A percentile compares a stretch with the other conserved stretches of the same genome.
Evolutionary conservation across 2,329 filamentous ascomycete genomes (phyloP).

Genomic region (Leptographium radiaticola): DNA sequence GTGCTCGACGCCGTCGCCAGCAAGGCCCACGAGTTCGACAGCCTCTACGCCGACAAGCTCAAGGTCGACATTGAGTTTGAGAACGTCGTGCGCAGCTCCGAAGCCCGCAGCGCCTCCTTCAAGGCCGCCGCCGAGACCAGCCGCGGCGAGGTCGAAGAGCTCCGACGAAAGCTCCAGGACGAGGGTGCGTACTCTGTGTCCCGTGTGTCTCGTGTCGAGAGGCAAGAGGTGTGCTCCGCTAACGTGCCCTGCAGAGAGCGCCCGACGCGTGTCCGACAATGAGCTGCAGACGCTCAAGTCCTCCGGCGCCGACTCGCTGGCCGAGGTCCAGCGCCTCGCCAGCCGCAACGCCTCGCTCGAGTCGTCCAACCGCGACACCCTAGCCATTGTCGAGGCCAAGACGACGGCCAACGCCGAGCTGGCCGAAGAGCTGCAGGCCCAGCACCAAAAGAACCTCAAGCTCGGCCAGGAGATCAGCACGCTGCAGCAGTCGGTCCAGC

Average conservation of each 20-base stretch:
- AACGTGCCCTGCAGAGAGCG: constrained; percentile 46
- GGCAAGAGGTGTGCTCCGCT: neutral
- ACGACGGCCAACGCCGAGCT: constrained; percentile 75
- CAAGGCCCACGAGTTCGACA: constrained; percentile 74
- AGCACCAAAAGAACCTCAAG: constrained; percentile 78
- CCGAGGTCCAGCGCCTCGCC: constrained; percentile 63
- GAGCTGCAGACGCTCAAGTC: constrained; percentile 70
- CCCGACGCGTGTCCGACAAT: constrained; percentile 61
- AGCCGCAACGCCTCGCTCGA: constrained; percentile 79
- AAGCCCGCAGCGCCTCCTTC: constrained; percentile 69
- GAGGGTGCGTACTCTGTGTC: constrained; percentile 51
- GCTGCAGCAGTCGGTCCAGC: constrained; percentile 74
- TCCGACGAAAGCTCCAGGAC: constrained; percentile 67
- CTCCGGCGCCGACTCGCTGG: constrained; percentile 58
- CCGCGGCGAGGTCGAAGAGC: constrained; percentile 68
- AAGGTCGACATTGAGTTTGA: constrained; percentile 87
- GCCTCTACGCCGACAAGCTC: constrained; percentile 75
- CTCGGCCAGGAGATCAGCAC: constrained; percentile 70
- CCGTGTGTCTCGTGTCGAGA: no score
- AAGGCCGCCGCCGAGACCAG: constrained; percentile 74
- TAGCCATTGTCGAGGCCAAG: constrained; percentile 82
- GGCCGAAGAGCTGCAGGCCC: constrained; percentile 71
- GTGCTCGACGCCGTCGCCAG: constrained; percentile 62
- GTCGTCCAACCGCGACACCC: constrained; percentile 79
- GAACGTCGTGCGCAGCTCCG: constrained; percentile 70